Base-by-base conservation (phyloP, 2,329 filamentous ascomycete species). In the Clarireedia paspali region DNA sequence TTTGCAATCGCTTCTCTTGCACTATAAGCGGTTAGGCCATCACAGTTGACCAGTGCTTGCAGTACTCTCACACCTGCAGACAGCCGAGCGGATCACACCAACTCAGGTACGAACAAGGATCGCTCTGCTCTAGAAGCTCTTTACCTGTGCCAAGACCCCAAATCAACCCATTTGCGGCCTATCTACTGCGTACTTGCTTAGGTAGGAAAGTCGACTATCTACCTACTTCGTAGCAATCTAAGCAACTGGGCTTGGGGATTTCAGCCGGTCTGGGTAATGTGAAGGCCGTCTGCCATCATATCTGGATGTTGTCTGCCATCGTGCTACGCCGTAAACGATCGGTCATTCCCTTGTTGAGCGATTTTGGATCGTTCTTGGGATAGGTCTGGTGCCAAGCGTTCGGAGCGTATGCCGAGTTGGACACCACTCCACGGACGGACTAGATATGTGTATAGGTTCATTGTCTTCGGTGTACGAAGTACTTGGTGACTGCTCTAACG, bases 61-160 rank as follows among this genome's bases (percentile, higher is more conserved):
- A 15, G 47, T 46, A 12, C 26, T 17, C 30, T 55, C 46, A 14
- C 48, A 39, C 30, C 58, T 62, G 56, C 54, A 62, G 60, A 46
- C 53, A 46, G 47, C 51, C 53, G 59, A 27, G 50, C 39, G 44
- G 53, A 55, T 61, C 40, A 51, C 56, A 58, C 59, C 55, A 55
- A 59, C 49, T 62, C 60, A 62, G 60, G 60, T 62, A 62, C 60
- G 55, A 48, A 49, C 60, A 57, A 55, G 60, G 59, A 60, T 62
- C 24, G 20, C 40, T n/a, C 46, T 53, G 47, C 47, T 50, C 36
- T 26, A 40, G 14, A 50, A n/a, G 36, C 48, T 36, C 30, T 42
- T 40, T n/a, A 24, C 17, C 36, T 24, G 17, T 36, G 24, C 34
- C 44, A 26, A 15, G 40, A 49, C 30, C 10, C 30, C 30, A 34